phyloP scores from a whole-genome alignment of 2,329 filamentous ascomycete genomes.

The Stagonosporopsis chrysanthemi region DNA sequence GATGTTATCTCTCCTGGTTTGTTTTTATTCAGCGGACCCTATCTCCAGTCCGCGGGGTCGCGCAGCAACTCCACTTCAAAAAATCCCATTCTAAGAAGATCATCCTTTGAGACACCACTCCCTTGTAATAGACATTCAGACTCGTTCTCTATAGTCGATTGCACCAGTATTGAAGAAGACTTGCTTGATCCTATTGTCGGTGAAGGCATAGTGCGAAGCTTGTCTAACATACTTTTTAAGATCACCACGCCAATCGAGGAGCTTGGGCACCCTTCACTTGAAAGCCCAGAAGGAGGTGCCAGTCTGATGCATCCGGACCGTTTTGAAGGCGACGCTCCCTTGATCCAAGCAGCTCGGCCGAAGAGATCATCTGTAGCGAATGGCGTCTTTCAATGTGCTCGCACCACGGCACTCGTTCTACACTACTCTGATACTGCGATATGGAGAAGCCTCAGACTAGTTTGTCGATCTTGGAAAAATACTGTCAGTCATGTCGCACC shows the following conservation, averaged over 20 bases:
- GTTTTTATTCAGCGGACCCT: constrained; percentile 47
- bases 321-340: background rate
- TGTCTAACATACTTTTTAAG: constrained; percentile 38
- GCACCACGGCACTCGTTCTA: constrained; percentile 10
- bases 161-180: constrained; percentile 28
- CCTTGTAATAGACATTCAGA: constrained; percentile 28
- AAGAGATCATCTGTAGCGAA: background rate
- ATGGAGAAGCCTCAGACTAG: constrained; percentile 40
- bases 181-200: constrained; percentile 36
- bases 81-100: constrained; percentile 27
- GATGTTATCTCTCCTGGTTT: constrained; percentile 43
- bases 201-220: constrained; percentile 28
- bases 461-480: constrained; percentile 47
- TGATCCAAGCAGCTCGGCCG: background rate
- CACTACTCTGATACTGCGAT: constrained; percentile 25
- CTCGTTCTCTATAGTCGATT: constrained; percentile 32
- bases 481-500: constrained; percentile 30
- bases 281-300: constrained; percentile 14
- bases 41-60: constrained; percentile 37
- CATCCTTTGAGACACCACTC: constrained; percentile 20
- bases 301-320: background rate
- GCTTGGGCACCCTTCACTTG: constrained; percentile 12
- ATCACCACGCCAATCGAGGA: constrained; percentile 32
- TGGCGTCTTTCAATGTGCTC: background rate
- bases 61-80: constrained; percentile 29